These are phyloP conservation scores for Mrakia frigida DNA, from an alignment of 768 basidiomycete genomes.

Conservation along the genomic window DNA sequence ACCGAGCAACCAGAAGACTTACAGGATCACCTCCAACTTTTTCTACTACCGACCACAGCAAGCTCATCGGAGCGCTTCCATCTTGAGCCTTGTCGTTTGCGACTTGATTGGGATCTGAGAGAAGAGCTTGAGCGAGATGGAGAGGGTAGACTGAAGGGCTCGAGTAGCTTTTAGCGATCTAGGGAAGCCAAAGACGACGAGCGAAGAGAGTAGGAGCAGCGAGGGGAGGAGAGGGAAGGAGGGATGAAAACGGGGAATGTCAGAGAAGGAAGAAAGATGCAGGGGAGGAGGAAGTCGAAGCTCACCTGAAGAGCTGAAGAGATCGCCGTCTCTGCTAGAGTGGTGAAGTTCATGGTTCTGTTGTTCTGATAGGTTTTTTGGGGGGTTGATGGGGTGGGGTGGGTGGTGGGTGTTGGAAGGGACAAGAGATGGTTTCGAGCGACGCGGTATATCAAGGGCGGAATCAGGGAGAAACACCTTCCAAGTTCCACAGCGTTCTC, in stretches of 20 bases:
- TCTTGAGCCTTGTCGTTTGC: constrained; percentile 27
- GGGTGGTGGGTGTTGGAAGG: neutral
- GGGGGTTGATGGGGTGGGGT: neutral
- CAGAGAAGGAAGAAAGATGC: too few species aligned
- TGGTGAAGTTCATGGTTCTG: constrained; percentile 12
- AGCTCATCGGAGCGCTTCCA: constrained; percentile 44
- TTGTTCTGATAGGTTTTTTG: neutral
- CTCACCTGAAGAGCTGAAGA: constrained; percentile 27
- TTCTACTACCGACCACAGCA: constrained; percentile 72
- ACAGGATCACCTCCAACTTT: constrained; percentile 81
- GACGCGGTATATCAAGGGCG: too few species aligned
- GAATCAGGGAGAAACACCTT: too few species aligned
- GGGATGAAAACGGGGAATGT: neutral
- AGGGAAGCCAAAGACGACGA: neutral
- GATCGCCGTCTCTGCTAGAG: constrained; percentile 23
- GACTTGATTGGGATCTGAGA: constrained; percentile 13
- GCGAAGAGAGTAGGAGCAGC: neutral
- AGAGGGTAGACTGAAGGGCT: constrained; percentile 22
- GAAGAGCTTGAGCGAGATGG: neutral
- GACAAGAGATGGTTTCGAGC: neutral
- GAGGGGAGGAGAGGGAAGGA: neutral
- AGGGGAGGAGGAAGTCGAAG: neutral
- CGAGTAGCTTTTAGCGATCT: constrained; percentile 28
- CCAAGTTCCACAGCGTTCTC: too few species aligned
- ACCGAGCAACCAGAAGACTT: constrained; percentile 40